A percentile compares a stretch with the other conserved stretches of the same genome.
Conservation (phyloP, 306 rosid species). For the Begonia loranthoides region DNA sequence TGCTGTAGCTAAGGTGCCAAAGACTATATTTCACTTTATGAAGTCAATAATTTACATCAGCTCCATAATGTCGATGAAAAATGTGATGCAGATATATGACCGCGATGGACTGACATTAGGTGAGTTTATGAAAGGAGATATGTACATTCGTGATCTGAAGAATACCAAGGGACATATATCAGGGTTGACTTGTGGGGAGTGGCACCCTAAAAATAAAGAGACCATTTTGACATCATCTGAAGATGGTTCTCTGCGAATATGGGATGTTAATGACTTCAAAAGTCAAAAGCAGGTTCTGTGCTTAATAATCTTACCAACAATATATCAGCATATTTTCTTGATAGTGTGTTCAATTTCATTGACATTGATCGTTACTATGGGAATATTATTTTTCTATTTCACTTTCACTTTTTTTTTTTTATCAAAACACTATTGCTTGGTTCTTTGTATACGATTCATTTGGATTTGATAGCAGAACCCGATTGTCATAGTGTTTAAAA, state of each 20-base stretch:
- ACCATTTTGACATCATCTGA: slow-evolving; percentile 85
- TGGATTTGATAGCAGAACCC: too few species aligned
- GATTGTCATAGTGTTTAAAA: too few species aligned
- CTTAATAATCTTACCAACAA: background rate
- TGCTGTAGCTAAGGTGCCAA: slow-evolving; percentile 76
- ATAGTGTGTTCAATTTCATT: too few species aligned
- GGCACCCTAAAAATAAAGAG: slow-evolving; percentile 83
- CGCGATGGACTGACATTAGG: slow-evolving; percentile 95
- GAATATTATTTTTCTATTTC: too few species aligned
- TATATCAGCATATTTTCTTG: too few species aligned
- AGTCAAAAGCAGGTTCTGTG: slow-evolving; percentile 74
- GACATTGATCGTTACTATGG: too few species aligned
- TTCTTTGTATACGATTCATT: too few species aligned
- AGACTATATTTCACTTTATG: background rate
- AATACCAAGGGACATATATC: slow-evolving; percentile 91
- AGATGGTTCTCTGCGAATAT: slow-evolving; percentile 89
- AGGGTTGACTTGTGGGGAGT: slow-evolving; percentile 93
- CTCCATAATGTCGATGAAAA: background rate
- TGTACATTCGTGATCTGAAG: slow-evolving; percentile 94
- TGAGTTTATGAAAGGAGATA: slow-evolving; percentile 87
- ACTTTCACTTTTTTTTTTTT: too few species aligned
- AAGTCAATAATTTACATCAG: background rate
- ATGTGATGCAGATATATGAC: slow-evolving; percentile 64
- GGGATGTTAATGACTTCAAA: slow-evolving; percentile 95
- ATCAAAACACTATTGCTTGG: too few species aligned